These are phyloP conservation scores for Rubus idaeus DNA, from an alignment of 306 rosid genomes.

Conservation along the genomic window DNA sequence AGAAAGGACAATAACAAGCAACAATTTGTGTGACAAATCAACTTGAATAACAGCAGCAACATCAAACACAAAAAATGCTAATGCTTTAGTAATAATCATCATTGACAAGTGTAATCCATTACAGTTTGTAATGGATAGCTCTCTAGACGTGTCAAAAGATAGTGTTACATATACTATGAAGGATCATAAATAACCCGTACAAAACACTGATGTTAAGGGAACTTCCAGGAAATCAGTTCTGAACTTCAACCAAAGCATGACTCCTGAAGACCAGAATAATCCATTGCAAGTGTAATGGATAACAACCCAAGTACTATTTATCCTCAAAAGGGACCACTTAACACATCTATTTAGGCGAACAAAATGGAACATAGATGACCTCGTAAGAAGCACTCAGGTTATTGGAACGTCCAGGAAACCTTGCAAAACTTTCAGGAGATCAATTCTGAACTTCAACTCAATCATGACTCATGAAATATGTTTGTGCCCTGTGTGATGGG, in stretches of 20 bases:
- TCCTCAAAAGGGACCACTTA: background rate
- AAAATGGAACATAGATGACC: background rate
- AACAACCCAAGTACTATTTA: background rate
- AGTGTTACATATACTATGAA: background rate
- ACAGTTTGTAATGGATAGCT: background rate
- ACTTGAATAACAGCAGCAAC: conserved; percentile 16
- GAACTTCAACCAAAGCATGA: background rate
- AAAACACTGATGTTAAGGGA: background rate
- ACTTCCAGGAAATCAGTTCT: background rate
- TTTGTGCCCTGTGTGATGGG: background rate
- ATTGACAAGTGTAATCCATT: background rate
- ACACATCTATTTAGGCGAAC: background rate
- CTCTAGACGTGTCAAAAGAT: background rate
- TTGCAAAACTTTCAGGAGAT: background rate
- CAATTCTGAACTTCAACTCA: background rate
- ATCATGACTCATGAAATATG: background rate
- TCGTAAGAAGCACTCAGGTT: background rate
- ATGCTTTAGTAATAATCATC: conserved; percentile 5
- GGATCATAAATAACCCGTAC: background rate
- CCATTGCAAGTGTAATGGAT: conserved; percentile 2
- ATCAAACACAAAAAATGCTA: conserved; percentile 9
- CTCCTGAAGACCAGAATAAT: background rate
- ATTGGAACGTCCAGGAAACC: background rate
- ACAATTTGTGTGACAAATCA: conserved; percentile 3
- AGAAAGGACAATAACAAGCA: conserved; percentile 13